Conservation (phyloP, 2,329 filamentous ascomycete species). For the Aureobasidium sp. region DNA sequence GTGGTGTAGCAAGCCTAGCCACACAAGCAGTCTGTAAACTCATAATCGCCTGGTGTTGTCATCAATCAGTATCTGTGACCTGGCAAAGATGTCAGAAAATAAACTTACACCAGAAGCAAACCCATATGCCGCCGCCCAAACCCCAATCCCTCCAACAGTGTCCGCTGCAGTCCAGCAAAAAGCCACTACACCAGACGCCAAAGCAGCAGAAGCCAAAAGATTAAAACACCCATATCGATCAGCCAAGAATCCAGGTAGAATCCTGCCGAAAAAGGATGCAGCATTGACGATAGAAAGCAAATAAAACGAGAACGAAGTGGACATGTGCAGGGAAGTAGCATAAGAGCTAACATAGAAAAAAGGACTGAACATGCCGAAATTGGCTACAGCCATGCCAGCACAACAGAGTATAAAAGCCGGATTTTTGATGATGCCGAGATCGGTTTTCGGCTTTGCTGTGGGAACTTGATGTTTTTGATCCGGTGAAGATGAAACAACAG, state of each 20-base stretch:
- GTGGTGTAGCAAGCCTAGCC: slow-evolving; percentile 34
- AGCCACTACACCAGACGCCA: slow-evolving; percentile 31
- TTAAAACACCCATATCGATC: slow-evolving; percentile 38
- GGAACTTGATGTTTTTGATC: background rate
- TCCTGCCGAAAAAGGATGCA: slow-evolving; percentile 48
- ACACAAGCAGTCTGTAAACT: slow-evolving; percentile 43
- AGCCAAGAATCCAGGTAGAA: slow-evolving; percentile 43
- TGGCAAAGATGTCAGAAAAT: too few relatives aligned
- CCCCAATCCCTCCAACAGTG: slow-evolving; percentile 20
- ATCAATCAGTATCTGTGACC: slow-evolving; percentile 4
- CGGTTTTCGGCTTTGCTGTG: slow-evolving; percentile 17
- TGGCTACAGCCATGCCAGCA: slow-evolving; percentile 20
- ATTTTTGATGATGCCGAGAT: slow-evolving; percentile 20
- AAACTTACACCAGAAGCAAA: slow-evolving; percentile 39
- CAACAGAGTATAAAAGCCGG: slow-evolving; percentile 23
- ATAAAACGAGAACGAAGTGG: slow-evolving; percentile 51
- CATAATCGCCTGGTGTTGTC: slow-evolving; percentile 35
- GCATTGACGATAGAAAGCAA: slow-evolving; percentile 59
- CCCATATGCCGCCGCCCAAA: slow-evolving; percentile 35
- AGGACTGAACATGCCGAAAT: slow-evolving; percentile 30
- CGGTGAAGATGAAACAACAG: background rate
- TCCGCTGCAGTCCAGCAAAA: slow-evolving; percentile 28
- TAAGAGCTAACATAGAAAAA: slow-evolving; percentile 36
- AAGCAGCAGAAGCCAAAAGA: slow-evolving; percentile 31
- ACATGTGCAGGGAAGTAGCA: slow-evolving; percentile 24